Percentiles rank a stretch among this genome's conserved stretches.
phyloP scores from a whole-genome alignment of 2,329 filamentous ascomycete genomes.

The Teratosphaeria zuluensis region DNA sequence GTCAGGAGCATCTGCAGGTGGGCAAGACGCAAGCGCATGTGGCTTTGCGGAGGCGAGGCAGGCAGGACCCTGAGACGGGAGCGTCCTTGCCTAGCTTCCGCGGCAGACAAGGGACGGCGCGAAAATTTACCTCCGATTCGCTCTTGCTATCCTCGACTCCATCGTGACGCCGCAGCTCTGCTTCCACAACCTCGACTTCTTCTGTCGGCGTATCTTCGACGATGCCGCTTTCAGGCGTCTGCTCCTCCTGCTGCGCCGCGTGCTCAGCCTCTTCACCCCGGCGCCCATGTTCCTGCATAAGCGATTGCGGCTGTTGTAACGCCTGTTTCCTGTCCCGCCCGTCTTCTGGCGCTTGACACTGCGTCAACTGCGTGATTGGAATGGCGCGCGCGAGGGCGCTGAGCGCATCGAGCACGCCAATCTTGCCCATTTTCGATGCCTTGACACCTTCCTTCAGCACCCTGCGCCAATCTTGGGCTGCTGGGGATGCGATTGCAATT shows the following conservation, averaged over 20 bases:
- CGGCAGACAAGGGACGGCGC: neutral
- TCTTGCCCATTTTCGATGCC: neutral
- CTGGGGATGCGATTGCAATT: neutral
- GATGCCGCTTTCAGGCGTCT: neutral
- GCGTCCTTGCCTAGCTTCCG: neutral
- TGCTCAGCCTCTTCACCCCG: no score
- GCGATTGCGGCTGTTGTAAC: neutral
- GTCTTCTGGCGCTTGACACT: neutral
- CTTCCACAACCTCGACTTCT: neutral
- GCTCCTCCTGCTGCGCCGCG: neutral
- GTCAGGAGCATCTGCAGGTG: neutral
- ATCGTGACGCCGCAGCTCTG: neutral
- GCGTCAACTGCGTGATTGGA: neutral
- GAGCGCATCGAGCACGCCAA: neutral
- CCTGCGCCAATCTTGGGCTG: no score
- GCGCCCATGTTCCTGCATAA: neutral
- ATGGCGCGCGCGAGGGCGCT: neutral
- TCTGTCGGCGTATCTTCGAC: neutral
- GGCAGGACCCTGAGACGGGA: neutral
- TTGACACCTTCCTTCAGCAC: no score
- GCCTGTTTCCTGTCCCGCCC: neutral
- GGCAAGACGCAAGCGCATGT: neutral
- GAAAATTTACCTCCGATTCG: neutral
- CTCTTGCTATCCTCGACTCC: neutral
- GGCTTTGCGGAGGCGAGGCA: neutral